These are phyloP conservation scores for Aspergillus olivimuriae DNA, from an alignment of 495 filamentous ascomycete genomes.

Conservation along the genomic window DNA sequence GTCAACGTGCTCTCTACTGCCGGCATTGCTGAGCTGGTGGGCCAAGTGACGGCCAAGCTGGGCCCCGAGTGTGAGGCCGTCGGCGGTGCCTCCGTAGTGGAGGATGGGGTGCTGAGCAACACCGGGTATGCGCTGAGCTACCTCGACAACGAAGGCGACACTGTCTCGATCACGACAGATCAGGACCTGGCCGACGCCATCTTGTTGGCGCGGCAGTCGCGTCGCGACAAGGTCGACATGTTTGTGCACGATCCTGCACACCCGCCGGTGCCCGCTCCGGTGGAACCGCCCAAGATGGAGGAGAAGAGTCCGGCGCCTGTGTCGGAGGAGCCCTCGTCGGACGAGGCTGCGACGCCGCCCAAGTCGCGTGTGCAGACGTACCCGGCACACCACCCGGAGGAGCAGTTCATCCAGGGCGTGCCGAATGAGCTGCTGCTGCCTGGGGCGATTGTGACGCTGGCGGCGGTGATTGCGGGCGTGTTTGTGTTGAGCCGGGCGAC, in stretches of 20 bases:
- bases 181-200: slow-evolving; percentile 90
- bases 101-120: slow-evolving; percentile 70
- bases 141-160: slow-evolving; percentile 94
- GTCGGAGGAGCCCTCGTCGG: slow-evolving; percentile 40
- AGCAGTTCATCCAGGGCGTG: slow-evolving; percentile 82
- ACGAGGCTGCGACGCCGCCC: slow-evolving; percentile 52
- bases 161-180: slow-evolving; percentile 95
- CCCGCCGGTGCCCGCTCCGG: slow-evolving; percentile 61
- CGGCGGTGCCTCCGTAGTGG: slow-evolving; percentile 66
- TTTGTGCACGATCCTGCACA: slow-evolving; percentile 93
- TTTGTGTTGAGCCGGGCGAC: slow-evolving; percentile 81
- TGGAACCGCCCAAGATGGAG: slow-evolving; percentile 59
- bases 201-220: slow-evolving; percentile 65
- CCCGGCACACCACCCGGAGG: slow-evolving; percentile 46
- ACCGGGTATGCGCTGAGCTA: slow-evolving; percentile 95
- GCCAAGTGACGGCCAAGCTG: slow-evolving; percentile 75
- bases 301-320: slow-evolving; percentile 51
- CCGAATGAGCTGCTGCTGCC: slow-evolving; percentile 93
- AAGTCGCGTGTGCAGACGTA: slow-evolving; percentile 27
- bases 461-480: slow-evolving; percentile 87
- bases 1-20: slow-evolving; percentile 75
- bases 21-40: slow-evolving; percentile 76
- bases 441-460: slow-evolving; percentile 89
- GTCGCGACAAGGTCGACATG: slow-evolving; percentile 88
- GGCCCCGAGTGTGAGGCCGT: slow-evolving; percentile 81